Conservation (phyloP, 2,329 filamentous ascomycete species). For the Pseudonectria foliicola region DNA sequence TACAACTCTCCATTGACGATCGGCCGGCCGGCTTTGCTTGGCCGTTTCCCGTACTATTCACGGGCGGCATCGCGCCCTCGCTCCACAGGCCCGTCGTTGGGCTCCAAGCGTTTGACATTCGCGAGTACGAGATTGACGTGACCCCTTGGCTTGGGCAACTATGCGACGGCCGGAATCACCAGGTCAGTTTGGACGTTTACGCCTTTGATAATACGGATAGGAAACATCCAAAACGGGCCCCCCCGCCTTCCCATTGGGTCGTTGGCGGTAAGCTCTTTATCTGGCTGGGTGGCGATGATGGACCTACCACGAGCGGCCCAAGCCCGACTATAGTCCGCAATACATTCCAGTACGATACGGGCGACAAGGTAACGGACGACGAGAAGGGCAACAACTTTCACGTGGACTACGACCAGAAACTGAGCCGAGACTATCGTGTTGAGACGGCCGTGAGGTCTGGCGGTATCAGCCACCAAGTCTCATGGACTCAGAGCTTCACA, state of each 20-base stretch:
- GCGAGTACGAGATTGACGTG: slow-evolving; percentile 76
- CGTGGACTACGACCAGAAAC: too few relatives aligned
- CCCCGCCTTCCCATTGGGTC: slow-evolving; percentile 52
- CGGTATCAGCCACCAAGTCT: too few relatives aligned
- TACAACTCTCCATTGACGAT: slow-evolving; percentile 69
- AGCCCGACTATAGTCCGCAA: too few relatives aligned
- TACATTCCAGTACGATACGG: too few relatives aligned
- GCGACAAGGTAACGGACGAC: too few relatives aligned
- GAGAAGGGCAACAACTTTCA: too few relatives aligned
- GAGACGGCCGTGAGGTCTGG: too few relatives aligned
- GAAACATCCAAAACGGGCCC: slow-evolving; percentile 38
- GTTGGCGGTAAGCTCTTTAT: slow-evolving; percentile 73
- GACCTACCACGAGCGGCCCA: too few relatives aligned
- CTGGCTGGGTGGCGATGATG: slow-evolving; percentile 48
- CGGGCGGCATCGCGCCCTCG: slow-evolving; percentile 69
- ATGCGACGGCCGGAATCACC: slow-evolving; percentile 57
- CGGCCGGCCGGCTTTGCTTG: slow-evolving; percentile 66
- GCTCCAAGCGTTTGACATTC: slow-evolving; percentile 70
- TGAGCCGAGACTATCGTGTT: too few relatives aligned
- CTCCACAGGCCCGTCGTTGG: slow-evolving; percentile 75
- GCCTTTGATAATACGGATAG: slow-evolving; percentile 51
- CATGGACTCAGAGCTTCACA: too few relatives aligned
- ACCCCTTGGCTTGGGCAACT: slow-evolving; percentile 67
- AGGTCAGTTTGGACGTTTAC: slow-evolving; percentile 59
- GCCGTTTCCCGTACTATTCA: slow-evolving; percentile 79